Evolutionary conservation across 2,329 filamentous ascomycete species (phyloP).

Genomic region (Metarhizium robertsii): DNA sequence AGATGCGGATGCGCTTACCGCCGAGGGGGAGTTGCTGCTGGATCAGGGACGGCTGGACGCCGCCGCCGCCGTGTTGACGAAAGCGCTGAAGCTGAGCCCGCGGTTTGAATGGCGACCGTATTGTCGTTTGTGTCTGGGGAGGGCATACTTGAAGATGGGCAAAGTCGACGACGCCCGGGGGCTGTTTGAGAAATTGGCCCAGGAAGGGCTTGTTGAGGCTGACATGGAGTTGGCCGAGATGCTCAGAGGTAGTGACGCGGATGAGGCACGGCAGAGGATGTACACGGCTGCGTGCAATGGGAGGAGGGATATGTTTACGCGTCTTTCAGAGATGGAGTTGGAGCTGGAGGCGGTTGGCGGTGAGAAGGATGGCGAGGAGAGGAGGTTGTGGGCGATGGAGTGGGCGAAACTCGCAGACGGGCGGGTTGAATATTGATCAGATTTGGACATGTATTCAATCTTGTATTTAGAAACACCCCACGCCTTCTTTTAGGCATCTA

Average conservation of each 20-base stretch:
- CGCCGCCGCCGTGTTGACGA: conserved; percentile 13
- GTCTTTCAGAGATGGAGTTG: conserved; percentile 20
- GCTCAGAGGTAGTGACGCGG: conserved; percentile 13
- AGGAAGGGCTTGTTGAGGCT: conserved; percentile 14
- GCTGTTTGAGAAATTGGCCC: conserved; percentile 14
- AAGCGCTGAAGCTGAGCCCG: conserved; percentile 14
- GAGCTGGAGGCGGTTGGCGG: conserved; percentile 13
- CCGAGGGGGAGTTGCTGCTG: conserved; percentile 21
- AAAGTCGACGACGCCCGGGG: conserved; percentile 13
- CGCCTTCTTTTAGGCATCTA: neutral
- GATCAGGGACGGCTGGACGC: conserved; percentile 13
- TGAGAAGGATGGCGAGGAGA: conserved; percentile 10
- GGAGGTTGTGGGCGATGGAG: conserved; percentile 22
- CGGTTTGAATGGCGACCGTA: conserved; percentile 18
- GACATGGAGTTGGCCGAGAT: conserved; percentile 17
- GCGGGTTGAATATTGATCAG: conserved; percentile 13
- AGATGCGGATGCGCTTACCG: conserved; percentile 26
- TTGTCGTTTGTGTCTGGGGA: conserved; percentile 18
- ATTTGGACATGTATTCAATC: neutral
- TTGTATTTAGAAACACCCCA: neutral
- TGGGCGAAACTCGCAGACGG: conserved; percentile 22
- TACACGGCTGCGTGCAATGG: conserved; percentile 18
- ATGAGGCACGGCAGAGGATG: conserved; percentile 15
- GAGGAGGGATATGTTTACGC: conserved; percentile 14
- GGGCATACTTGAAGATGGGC: conserved; percentile 13